These are phyloP conservation scores for Oryza glumipatula DNA, from an alignment of 176 grass and related monocot genomes.

Conservation along the genomic window DNA sequence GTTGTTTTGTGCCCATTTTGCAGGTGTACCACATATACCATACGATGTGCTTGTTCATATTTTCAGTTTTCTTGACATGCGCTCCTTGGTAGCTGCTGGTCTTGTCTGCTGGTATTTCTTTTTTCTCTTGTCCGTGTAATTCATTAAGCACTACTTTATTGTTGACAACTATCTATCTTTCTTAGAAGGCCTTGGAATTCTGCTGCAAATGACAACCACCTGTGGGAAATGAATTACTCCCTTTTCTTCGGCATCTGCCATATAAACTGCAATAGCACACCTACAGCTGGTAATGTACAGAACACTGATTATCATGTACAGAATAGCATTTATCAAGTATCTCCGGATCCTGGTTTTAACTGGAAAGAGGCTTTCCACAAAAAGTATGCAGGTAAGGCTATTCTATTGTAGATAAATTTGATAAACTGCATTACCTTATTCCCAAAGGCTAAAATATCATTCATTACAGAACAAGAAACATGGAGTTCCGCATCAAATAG, in stretches of 20 bases:
- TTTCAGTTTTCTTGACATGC: conserved; percentile 83
- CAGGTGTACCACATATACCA: conserved; percentile 64
- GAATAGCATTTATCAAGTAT: conserved; percentile 13
- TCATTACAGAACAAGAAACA: conserved; percentile 45
- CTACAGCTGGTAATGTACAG: conserved; percentile 27
- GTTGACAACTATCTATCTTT: conserved; percentile 26
- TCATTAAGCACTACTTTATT: conserved; percentile 25
- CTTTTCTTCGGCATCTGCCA: conserved; percentile 53
- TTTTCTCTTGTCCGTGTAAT: conserved; percentile 10
- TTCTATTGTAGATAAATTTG: conserved; percentile 26
- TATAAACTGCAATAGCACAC: conserved; percentile 2
- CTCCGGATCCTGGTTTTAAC: conserved; percentile 33
- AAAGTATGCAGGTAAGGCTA: conserved; percentile 54
- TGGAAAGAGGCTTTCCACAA: conserved; percentile 62
- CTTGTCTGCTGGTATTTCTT: conserved; percentile 78
- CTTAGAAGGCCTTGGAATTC: conserved; percentile 86
- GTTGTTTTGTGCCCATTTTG: conserved; percentile 35
- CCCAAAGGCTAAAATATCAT: conserved; percentile 3
- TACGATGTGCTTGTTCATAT: conserved; percentile 77
- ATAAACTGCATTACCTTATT: not conserved
- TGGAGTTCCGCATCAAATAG: conserved; percentile 65
- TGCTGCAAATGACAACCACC: conserved; percentile 65
- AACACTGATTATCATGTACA: conserved; percentile 26
- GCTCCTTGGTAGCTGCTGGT: conserved; percentile 66
- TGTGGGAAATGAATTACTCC: conserved; percentile 74